Conservation (phyloP, 2,329 filamentous ascomycete genomes). For the Geoglossum cookeanum region DNA sequence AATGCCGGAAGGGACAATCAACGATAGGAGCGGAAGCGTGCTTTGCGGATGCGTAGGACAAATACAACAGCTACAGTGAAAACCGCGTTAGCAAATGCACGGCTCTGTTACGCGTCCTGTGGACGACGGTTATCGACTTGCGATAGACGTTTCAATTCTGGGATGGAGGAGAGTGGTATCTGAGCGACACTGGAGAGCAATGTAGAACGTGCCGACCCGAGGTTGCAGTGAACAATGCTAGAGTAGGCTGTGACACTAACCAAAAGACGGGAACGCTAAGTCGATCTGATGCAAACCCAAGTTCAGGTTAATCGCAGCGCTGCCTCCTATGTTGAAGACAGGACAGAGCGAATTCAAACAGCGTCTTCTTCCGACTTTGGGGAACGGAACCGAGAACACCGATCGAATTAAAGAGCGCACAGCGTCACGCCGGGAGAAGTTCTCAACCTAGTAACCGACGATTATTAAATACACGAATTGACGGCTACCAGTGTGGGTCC, state of each 20-base stretch:
- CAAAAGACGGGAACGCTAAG: background rate
- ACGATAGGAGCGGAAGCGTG: background rate
- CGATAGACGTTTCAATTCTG: background rate
- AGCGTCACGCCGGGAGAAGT: background rate
- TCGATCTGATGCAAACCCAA: background rate
- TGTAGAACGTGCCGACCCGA: background rate
- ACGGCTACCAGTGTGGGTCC: background rate
- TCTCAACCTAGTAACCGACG: background rate
- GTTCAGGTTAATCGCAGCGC: background rate
- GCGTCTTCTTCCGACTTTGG: background rate
- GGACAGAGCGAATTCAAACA: background rate
- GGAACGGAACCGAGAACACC: background rate
- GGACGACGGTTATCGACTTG: background rate
- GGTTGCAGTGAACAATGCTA: background rate
- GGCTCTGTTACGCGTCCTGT: background rate
- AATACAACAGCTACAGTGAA: background rate
- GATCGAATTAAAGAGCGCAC: slow-evolving; percentile 1
- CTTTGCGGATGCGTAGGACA: background rate
- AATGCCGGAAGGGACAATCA: background rate
- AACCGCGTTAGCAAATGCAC: background rate
- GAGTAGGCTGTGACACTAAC: background rate
- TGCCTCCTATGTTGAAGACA: background rate
- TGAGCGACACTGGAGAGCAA: background rate
- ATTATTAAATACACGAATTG: slow-evolving; percentile 1
- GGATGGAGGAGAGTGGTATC: background rate